Percentiles rank a stretch among this genome's conserved stretches.
Evolutionary conservation across 116 monocot genomes (phyloP).

Genomic region (Trichopus zeylanicus): DNA sequence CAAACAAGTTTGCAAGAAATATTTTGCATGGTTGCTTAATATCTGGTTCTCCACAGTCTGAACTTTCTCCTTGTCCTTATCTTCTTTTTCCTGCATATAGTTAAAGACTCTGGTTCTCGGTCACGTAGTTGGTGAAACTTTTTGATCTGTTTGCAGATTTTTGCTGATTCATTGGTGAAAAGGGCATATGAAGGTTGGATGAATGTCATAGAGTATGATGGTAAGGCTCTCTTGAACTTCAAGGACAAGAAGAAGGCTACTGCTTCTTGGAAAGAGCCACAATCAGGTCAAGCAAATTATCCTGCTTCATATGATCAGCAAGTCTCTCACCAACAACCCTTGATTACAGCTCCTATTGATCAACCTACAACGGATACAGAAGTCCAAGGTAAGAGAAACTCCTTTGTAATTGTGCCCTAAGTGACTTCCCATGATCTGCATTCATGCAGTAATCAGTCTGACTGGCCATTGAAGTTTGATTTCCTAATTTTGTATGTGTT

Average conservation of each 20-base stretch:
- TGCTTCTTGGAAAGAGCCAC: conserved; percentile 15
- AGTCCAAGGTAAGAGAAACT: conserved; percentile 26
- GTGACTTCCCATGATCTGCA: no score
- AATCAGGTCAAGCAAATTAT: conserved; percentile 18
- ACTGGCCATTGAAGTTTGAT: not conserved
- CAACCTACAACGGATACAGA: conserved; percentile 12
- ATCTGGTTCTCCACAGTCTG: not conserved
- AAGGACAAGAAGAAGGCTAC: conserved; percentile 37
- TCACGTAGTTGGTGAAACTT: not conserved
- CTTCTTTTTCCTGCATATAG: no score
- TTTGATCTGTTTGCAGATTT: conserved; percentile 28
- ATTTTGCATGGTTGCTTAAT: not conserved
- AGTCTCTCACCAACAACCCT: conserved; percentile 15
- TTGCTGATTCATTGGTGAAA: conserved; percentile 70
- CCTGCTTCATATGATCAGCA: conserved; percentile 25
- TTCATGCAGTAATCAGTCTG: no score
- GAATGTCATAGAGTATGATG: conserved; percentile 76
- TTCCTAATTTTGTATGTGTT: not conserved
- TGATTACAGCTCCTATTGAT: conserved; percentile 13
- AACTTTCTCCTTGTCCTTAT: not conserved
- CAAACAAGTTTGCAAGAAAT: no score
- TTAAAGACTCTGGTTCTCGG: no score
- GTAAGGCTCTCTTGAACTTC: conserved; percentile 56
- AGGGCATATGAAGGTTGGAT: conserved; percentile 84
- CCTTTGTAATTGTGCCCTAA: no score